phyloP scores from a whole-genome alignment of 345 rosid genomes.

The Carallia brachiata region DNA sequence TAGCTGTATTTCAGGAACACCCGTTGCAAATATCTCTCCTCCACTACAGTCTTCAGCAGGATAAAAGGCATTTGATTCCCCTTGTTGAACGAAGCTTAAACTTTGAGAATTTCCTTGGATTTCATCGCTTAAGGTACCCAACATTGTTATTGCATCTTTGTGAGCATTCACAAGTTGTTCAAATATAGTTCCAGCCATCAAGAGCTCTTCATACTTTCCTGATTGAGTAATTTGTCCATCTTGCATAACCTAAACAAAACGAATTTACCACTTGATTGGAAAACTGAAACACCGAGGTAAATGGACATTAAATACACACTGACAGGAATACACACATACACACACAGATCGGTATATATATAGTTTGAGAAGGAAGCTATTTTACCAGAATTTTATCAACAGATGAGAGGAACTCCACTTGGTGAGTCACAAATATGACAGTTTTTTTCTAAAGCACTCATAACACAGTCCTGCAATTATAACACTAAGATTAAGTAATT shows the following conservation, averaged over 20 bases:
- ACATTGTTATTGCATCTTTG: slow-evolving; percentile 19
- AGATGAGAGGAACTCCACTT: slow-evolving; percentile 38
- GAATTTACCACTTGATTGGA: neutral
- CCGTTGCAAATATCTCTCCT: slow-evolving; percentile 11
- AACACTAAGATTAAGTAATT: slow-evolving; percentile 1
- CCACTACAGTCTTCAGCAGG: slow-evolving; percentile 2
- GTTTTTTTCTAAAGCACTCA: slow-evolving; percentile 26
- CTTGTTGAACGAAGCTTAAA: neutral
- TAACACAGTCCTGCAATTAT: slow-evolving; percentile 36
- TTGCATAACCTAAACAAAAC: slow-evolving; percentile 33
- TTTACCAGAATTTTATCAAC: slow-evolving; percentile 40
- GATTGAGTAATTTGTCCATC: slow-evolving; percentile 33
- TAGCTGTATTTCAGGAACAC: slow-evolving; percentile 22
- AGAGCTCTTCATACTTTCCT: slow-evolving; percentile 31
- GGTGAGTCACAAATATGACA: slow-evolving; percentile 46
- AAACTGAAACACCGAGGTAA: neutral
- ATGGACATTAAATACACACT: neutral
- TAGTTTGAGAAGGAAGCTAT: neutral
- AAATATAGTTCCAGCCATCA: slow-evolving; percentile 31
- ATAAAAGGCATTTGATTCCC: neutral
- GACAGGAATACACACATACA: no score
- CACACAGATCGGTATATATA: neutral
- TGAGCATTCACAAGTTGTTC: slow-evolving; percentile 39
- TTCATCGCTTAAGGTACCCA: slow-evolving; percentile 13
- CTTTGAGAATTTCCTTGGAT: neutral